phyloP scores from a whole-genome alignment of 192 early-diverging fungal genomes.

The Physocladia obscura region DNA sequence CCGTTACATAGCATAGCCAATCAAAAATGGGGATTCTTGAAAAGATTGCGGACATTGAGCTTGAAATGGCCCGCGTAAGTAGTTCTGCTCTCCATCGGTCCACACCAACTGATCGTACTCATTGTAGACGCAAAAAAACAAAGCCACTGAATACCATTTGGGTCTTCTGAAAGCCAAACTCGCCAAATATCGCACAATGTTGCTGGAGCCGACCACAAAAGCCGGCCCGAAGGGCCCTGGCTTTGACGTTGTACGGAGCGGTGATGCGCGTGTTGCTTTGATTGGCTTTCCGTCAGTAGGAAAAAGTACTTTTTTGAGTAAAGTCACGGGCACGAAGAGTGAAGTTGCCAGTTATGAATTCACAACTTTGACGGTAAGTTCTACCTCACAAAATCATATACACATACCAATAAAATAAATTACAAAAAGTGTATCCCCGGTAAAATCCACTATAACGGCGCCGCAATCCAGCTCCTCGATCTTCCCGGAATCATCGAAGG shows the following conservation, averaged over 20 bases:
- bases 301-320: slow-evolving; percentile 93
- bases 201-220: slow-evolving; percentile 48
- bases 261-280: slow-evolving; percentile 63
- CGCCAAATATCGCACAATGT: slow-evolving; percentile 52
- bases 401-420: too few relatives aligned
- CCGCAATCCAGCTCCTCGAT: slow-evolving; percentile 96
- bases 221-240: slow-evolving; percentile 68
- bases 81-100: not conserved
- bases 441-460: slow-evolving; percentile 92
- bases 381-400: too few relatives aligned
- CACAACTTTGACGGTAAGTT: slow-evolving; percentile 75
- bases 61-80: slow-evolving; percentile 20
- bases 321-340: slow-evolving; percentile 87
- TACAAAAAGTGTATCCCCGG: slow-evolving; percentile 65
- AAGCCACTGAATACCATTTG: slow-evolving; percentile 95
- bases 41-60: slow-evolving; percentile 35
- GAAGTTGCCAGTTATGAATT: slow-evolving; percentile 87
- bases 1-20: not conserved
- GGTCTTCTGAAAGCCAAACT: slow-evolving; percentile 98
- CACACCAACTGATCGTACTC: too few relatives aligned
- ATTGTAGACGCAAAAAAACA: slow-evolving; percentile 95
- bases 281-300: slow-evolving; percentile 93
- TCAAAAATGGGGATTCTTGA: slow-evolving; percentile 45
- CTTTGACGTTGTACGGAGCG: slow-evolving; percentile 97
- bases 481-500: slow-evolving; percentile 99